These are phyloP conservation scores for Sporothrix phasma DNA, from an alignment of 2,329 filamentous ascomycete genomes.

Conservation along the genomic window DNA sequence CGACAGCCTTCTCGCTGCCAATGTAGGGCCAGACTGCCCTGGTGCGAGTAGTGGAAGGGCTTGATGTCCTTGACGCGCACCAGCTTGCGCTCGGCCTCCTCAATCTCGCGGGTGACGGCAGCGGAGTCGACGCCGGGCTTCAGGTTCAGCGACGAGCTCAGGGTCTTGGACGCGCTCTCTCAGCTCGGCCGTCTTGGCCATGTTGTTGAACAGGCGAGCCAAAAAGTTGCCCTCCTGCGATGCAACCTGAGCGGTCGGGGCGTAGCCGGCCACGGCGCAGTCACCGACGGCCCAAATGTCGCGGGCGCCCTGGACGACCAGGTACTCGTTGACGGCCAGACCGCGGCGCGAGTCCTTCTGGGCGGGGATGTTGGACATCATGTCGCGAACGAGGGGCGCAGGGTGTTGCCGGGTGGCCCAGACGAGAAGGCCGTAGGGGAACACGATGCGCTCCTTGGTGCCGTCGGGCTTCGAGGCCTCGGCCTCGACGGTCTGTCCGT, in stretches of 20 bases:
- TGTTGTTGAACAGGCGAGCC: constrained; percentile 93
- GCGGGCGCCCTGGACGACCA: constrained; percentile 92
- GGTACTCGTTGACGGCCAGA: constrained; percentile 94
- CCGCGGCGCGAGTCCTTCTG: constrained; percentile 93
- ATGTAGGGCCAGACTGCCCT: constrained; percentile 96
- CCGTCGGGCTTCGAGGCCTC: constrained; percentile 74
- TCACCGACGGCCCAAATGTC: constrained; percentile 98
- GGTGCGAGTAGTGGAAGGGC: constrained; percentile 97
- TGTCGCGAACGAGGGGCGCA: constrained; percentile 84
- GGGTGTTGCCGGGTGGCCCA: constrained; percentile 97
- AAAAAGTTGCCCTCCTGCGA: constrained; percentile 93
- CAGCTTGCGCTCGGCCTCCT: constrained; percentile 75
- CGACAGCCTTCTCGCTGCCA: constrained; percentile 90
- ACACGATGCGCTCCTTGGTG: constrained; percentile 66
- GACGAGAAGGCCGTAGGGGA: constrained; percentile 91
- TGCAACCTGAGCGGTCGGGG: constrained; percentile 93
- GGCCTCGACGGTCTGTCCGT: constrained; percentile 84
- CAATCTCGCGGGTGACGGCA: constrained; percentile 63
- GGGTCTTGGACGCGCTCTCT: constrained; percentile 63
- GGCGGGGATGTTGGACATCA: constrained; percentile 84
- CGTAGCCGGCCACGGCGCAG: constrained; percentile 95
- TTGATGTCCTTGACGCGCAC: constrained; percentile 88
- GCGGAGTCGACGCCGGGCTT: constrained; percentile 56
- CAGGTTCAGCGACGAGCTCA: constrained; percentile 54
- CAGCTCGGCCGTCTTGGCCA: constrained; percentile 85